These are phyloP conservation scores for Themeda triandra DNA, from an alignment of 176 grass and related monocot species.

Conservation along the genomic window DNA sequence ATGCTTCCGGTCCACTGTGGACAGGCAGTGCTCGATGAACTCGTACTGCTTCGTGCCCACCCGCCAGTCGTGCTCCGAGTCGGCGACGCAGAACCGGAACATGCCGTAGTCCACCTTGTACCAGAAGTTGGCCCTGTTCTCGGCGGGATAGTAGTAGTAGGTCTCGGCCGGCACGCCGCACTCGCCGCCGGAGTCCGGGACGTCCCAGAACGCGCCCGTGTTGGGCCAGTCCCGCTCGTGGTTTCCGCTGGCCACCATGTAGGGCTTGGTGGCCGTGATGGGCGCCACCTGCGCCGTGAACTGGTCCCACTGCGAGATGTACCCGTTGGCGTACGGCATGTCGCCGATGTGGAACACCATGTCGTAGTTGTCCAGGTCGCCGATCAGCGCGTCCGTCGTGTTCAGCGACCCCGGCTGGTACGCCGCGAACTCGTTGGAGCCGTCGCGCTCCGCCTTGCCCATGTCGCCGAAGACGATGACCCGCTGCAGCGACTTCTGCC, in stretches of 20 bases:
- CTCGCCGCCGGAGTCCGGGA: constrained; percentile 73
- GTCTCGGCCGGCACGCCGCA: constrained; percentile 80
- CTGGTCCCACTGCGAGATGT: constrained; percentile 94
- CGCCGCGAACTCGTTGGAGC: constrained; percentile 71
- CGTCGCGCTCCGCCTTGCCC: constrained; percentile 95
- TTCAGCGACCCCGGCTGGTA: constrained; percentile 82
- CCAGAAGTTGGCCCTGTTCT: constrained; percentile 86
- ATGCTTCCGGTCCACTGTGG: constrained; percentile 83
- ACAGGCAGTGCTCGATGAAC: constrained; percentile 79
- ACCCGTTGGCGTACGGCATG: constrained; percentile 79
- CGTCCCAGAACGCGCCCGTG: constrained; percentile 67
- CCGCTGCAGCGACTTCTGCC: constrained; percentile 78
- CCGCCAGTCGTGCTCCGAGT: constrained; percentile 91
- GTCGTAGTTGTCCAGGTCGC: constrained; percentile 78
- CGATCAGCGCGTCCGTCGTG: constrained; percentile 59
- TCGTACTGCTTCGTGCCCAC: constrained; percentile 56
- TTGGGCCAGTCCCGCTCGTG: constrained; percentile 79
- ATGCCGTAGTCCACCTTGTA: constrained; percentile 88
- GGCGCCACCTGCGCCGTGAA: constrained; percentile 78
- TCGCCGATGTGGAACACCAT: constrained; percentile 95
- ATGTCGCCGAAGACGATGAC: constrained; percentile 89
- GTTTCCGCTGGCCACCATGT: constrained; percentile 94
- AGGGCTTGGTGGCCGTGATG: constrained; percentile 65
- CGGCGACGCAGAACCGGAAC: constrained; percentile 85
- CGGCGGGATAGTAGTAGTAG: constrained; percentile 70